phyloP scores from a whole-genome alignment of 352 stramenopile genomes.

The Phytophthora chlamydospora region DNA sequence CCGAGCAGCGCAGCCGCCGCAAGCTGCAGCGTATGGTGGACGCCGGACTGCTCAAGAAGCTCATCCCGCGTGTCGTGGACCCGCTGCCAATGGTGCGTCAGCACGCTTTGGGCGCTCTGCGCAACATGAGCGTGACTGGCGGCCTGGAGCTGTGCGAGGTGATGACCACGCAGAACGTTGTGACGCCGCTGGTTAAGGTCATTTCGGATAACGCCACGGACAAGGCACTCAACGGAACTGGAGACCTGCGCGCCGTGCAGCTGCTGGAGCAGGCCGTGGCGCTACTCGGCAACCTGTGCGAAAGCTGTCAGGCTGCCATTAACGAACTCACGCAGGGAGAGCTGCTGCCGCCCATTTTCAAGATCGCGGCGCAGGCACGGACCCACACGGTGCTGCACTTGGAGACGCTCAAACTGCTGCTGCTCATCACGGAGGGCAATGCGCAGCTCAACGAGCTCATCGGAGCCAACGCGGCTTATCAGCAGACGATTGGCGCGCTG shows the following conservation, averaged over 20 bases:
- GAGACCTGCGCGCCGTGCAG: conserved; percentile 70
- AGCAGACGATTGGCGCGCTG: conserved; percentile 68
- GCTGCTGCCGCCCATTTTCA: conserved; percentile 77
- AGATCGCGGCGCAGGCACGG: conserved; percentile 62
- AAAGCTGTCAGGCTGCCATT: conserved; percentile 81
- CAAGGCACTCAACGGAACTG: conserved; percentile 58
- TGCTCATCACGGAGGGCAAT: conserved; percentile 86
- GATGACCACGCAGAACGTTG: conserved; percentile 77
- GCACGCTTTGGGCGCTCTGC: conserved; percentile 79
- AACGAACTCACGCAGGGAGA: conserved; percentile 83
- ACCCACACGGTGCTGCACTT: conserved; percentile 63
- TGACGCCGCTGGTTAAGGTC: conserved; percentile 80
- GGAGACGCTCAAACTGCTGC: conserved; percentile 82
- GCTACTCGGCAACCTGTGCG: conserved; percentile 81
- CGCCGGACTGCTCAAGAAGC: conserved; percentile 76
- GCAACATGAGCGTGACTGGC: conserved; percentile 89
- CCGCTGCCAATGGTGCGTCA: conserved; percentile 86
- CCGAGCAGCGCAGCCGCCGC: conserved; percentile 56
- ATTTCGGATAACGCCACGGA: conserved; percentile 64
- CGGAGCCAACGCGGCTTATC: conserved; percentile 59
- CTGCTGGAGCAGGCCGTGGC: conserved; percentile 85
- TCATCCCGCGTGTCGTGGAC: conserved; percentile 86
- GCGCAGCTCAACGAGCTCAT: conserved; percentile 77
- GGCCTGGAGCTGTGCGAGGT: conserved; percentile 83
- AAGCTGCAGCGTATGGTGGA: conserved; percentile 84